Conservation (phyloP, 768 basidiomycete genomes). For the Agaricus bisporus region DNA sequence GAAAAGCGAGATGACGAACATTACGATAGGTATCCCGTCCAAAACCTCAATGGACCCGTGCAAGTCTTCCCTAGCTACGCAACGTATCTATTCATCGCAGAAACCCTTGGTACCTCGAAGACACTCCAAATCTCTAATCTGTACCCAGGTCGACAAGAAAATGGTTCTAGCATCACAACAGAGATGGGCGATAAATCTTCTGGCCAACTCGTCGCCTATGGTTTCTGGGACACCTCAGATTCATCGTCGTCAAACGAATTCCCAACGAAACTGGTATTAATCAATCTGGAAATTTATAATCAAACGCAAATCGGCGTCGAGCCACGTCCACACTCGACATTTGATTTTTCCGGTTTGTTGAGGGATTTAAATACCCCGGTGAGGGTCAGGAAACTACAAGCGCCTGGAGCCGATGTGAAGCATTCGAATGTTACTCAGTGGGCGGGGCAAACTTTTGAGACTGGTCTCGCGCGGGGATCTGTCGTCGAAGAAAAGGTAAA, state of each 20-base stretch:
- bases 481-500: constrained; percentile 31
- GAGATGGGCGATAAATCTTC: constrained; percentile 39
- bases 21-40: constrained; percentile 38
- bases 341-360: constrained; percentile 41
- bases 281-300: constrained; percentile 49
- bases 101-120: constrained; percentile 39
- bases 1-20: neutral
- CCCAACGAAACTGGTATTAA: constrained; percentile 39
- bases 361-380: constrained; percentile 20
- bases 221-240: constrained; percentile 36
- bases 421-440: constrained; percentile 38
- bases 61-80: constrained; percentile 50
- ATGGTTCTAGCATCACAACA: constrained; percentile 48
- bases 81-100: constrained; percentile 45
- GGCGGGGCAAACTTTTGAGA: constrained; percentile 44
- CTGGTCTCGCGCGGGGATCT: constrained; percentile 32
- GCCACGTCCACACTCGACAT: constrained; percentile 33
- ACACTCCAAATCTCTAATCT: constrained; percentile 40
- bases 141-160: constrained; percentile 44
- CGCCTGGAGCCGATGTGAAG: constrained; percentile 43
- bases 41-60: constrained; percentile 40
- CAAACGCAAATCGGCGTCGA: constrained; percentile 28
- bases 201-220: constrained; percentile 46
- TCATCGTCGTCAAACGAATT: constrained; percentile 20
- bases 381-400: constrained; percentile 35